phyloP scores from a whole-genome alignment of 2,329 filamentous ascomycete genomes.

The Cordyceps pruinosa region DNA sequence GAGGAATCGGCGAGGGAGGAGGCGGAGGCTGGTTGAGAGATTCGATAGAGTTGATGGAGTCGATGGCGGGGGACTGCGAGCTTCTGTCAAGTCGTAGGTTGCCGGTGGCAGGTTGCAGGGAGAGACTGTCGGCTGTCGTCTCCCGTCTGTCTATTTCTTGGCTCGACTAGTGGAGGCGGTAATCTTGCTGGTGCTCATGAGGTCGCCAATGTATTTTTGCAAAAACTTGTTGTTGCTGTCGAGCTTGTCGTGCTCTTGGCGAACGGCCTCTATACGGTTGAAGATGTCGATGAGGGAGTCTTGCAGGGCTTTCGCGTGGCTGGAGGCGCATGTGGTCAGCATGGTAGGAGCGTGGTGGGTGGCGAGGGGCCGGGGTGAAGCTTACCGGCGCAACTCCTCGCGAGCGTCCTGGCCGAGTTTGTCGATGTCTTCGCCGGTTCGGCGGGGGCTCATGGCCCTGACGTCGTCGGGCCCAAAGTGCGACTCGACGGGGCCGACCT shows the following conservation, averaged over 20 bases:
- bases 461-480: conserved; percentile 83
- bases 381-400: conserved; percentile 53
- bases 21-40: neutral
- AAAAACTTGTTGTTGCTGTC: conserved; percentile 96
- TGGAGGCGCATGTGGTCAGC: conserved; percentile 34
- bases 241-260: conserved; percentile 91
- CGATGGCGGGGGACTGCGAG: no score
- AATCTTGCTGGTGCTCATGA: conserved; percentile 81
- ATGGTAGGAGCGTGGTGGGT: no score
- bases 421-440: conserved; percentile 87
- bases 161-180: conserved; percentile 48
- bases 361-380: neutral
- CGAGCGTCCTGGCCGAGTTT: conserved; percentile 78
- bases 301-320: conserved; percentile 83
- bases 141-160: conserved; percentile 49
- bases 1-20: neutral
- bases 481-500: conserved; percentile 65
- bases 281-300: conserved; percentile 84
- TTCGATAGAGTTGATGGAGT: no score
- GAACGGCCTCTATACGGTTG: conserved; percentile 89
- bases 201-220: conserved; percentile 94
- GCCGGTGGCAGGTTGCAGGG: no score
- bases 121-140: no score
- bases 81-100: no score
- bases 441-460: conserved; percentile 85